These are phyloP conservation scores for Rhodotorula kratochvilovae DNA, from an alignment of 768 basidiomycete species.

Conservation along the genomic window DNA sequence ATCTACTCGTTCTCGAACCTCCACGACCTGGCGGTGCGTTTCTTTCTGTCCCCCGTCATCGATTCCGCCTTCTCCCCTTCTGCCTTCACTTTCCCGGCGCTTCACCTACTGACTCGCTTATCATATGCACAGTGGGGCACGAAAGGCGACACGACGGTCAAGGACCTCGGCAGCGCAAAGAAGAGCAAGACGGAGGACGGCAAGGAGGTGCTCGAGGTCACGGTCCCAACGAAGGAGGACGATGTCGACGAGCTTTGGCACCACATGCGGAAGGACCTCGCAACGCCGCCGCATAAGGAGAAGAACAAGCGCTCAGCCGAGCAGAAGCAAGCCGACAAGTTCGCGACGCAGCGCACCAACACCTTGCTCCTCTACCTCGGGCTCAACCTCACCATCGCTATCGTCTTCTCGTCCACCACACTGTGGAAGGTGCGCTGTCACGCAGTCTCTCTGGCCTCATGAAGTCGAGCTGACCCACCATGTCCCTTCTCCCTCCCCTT, in stretches of 20 bases:
- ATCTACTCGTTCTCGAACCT: slow-evolving; percentile 47
- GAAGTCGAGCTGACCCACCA: no score
- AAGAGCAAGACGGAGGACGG: slow-evolving; percentile 79
- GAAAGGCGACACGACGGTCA: slow-evolving; percentile 84
- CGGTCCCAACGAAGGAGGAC: slow-evolving; percentile 72
- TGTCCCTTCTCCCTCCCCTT: no score
- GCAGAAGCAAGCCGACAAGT: slow-evolving; percentile 82
- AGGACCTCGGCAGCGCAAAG: slow-evolving; percentile 86
- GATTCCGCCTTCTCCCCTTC: not conserved
- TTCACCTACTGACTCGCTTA: not conserved
- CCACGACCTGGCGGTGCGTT: slow-evolving; percentile 63
- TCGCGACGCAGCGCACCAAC: slow-evolving; percentile 48
- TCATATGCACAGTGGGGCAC: slow-evolving; percentile 61
- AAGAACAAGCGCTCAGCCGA: slow-evolving; percentile 79
- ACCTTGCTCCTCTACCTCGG: slow-evolving; percentile 65
- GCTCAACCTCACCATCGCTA: slow-evolving; percentile 62
- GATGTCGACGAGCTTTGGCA: slow-evolving; percentile 84
- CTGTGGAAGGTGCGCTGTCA: slow-evolving; percentile 15
- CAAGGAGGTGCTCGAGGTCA: slow-evolving; percentile 80
- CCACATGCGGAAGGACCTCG: slow-evolving; percentile 66
- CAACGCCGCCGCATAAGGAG: slow-evolving; percentile 63
- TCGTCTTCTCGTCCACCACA: slow-evolving; percentile 49
- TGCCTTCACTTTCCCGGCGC: not conserved
- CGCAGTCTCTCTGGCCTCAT: no score
- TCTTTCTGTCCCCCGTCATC: no score